A percentile compares a stretch with the other conserved stretches of the same genome.
Conservation (phyloP, 2,329 filamentous ascomycete species). For the Zelopaecilomyces penicillatus region DNA sequence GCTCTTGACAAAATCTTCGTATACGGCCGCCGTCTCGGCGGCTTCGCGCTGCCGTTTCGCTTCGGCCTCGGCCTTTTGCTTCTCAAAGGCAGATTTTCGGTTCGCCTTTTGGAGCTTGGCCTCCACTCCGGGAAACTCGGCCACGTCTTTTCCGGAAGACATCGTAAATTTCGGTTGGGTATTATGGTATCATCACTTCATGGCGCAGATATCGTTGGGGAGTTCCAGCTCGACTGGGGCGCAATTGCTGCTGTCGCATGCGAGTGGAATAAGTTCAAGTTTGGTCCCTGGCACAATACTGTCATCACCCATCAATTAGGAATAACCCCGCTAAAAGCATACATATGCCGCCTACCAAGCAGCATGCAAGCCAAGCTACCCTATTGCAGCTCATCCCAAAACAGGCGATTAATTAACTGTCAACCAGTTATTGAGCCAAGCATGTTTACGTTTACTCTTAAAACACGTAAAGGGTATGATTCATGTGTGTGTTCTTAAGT, state of each 20-base stretch:
- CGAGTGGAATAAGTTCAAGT: too few relatives aligned
- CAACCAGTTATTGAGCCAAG: too few relatives aligned
- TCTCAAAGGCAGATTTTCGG: conserved; percentile 82
- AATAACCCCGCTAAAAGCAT: conserved; percentile 12
- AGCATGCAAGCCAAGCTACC: too few relatives aligned
- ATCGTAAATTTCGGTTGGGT: conserved; percentile 22
- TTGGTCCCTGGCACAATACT: too few relatives aligned
- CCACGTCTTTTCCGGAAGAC: conserved; percentile 39
- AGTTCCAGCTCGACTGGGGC: too few relatives aligned
- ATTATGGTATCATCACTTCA: not conserved
- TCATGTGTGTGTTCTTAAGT: conserved; percentile 9
- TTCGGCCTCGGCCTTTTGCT: conserved; percentile 80
- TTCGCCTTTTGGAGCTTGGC: conserved; percentile 71
- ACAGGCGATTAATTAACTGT: too few relatives aligned
- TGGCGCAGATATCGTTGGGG: not conserved
- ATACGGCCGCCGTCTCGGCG: conserved; percentile 78
- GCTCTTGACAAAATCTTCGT: conserved; percentile 79
- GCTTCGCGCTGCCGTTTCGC: conserved; percentile 78
- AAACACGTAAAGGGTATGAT: not conserved
- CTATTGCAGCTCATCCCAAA: not conserved
- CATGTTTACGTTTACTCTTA: too few relatives aligned
- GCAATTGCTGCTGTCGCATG: too few relatives aligned
- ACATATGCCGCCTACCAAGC: not conserved
- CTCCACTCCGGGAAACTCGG: conserved; percentile 62
- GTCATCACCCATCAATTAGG: not conserved